Evolutionary conservation across 2,329 filamentous ascomycete genomes (phyloP), one percentile per base, ranked within the genome.

Genomic region (Diaporthe sp.): DNA sequence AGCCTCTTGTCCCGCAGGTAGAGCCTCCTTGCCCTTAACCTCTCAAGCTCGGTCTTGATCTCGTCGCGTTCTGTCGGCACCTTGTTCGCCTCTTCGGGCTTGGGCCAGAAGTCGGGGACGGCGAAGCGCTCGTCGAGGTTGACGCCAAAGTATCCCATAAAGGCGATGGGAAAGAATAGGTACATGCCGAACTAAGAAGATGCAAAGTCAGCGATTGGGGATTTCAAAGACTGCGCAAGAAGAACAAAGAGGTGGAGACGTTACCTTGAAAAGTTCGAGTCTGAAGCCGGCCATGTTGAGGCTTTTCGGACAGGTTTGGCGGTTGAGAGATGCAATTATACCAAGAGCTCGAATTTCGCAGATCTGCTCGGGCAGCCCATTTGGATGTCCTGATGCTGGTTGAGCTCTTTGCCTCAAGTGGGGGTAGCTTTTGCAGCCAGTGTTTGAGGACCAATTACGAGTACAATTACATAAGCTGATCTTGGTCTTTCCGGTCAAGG

Each of bases 101-200:
- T 95, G 39, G 97, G 97, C 97, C 97, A 99, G 89, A 99, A 99
- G 75, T 94, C 94, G 31, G 94, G 92, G 1, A 98, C 95, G 65
- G 90, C 87, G 88, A 99, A 99, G 78, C 95, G 93, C 79, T 93
- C 90, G 86, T 99, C 97, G 83, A 99, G 94, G 85, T 99, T 99
- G 74, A 96, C 98, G 83, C 97, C 97, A 85, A 98, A 99, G 88
- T 99, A 99, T 90, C 97, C 98, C 97, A 99, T 99, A 89, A 97
- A 96, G 81, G 95, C 95, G 82, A 99, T 98, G 25, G 97, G 97
- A 86, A 99, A 99, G 90, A 98, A 93, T 87, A 99, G 93, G 88
- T 99, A 99, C 90, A 97, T 94, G 87, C 96, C 96, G 85, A 99
- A 99, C 96, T 98, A 78, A 22, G 39, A 39, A 25, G 73, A 53